Percentiles rank a stretch among this genome's conserved stretches.
These are phyloP conservation scores for Penicillium verhagenii DNA, from an alignment of 495 filamentous ascomycete genomes.

Conservation along the genomic window DNA sequence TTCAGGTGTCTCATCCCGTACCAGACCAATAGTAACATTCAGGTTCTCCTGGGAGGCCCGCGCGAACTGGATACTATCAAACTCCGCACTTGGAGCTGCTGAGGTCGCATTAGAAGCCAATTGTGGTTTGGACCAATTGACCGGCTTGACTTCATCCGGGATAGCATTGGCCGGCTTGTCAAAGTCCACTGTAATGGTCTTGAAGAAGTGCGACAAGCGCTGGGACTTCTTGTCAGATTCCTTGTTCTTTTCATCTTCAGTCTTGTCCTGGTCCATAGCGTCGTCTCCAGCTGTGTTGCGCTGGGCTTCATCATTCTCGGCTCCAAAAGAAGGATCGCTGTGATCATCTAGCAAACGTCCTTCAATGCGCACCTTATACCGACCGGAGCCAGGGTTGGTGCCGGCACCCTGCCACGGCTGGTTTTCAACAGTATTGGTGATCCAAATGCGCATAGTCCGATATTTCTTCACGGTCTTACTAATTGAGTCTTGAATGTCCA, in stretches of 20 bases:
- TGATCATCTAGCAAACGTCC: slow-evolving; percentile 82
- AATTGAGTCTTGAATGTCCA: slow-evolving; percentile 85
- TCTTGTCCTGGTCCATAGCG: slow-evolving; percentile 61
- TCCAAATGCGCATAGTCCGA: slow-evolving; percentile 88
- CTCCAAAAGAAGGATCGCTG: slow-evolving; percentile 41
- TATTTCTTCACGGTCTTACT: slow-evolving; percentile 77
- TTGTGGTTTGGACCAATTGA: slow-evolving; percentile 73
- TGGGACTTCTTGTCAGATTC: slow-evolving; percentile 44
- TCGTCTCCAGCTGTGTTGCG: slow-evolving; percentile 31
- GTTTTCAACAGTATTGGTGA: slow-evolving; percentile 91
- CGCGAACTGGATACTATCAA: slow-evolving; percentile 90
- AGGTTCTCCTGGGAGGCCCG: slow-evolving; percentile 87
- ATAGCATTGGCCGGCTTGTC: slow-evolving; percentile 55
- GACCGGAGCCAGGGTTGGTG: slow-evolving; percentile 48
- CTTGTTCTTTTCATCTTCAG: slow-evolving; percentile 31
- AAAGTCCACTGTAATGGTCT: slow-evolving; percentile 83
- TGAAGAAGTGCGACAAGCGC: slow-evolving; percentile 94
- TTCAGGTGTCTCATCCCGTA: slow-evolving; percentile 81
- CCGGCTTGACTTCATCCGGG: slow-evolving; percentile 57
- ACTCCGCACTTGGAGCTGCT: slow-evolving; percentile 60
- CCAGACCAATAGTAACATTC: slow-evolving; percentile 86
- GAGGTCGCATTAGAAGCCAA: slow-evolving; percentile 49
- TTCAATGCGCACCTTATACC: slow-evolving; percentile 90
- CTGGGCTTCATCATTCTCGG: slow-evolving; percentile 60
- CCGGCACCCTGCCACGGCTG: slow-evolving; percentile 80